A percentile compares a stretch with the other conserved stretches of the same genome.
phyloP scores from a whole-genome alignment of 2,329 filamentous ascomycete genomes.

The Fusarium sulawesiense region DNA sequence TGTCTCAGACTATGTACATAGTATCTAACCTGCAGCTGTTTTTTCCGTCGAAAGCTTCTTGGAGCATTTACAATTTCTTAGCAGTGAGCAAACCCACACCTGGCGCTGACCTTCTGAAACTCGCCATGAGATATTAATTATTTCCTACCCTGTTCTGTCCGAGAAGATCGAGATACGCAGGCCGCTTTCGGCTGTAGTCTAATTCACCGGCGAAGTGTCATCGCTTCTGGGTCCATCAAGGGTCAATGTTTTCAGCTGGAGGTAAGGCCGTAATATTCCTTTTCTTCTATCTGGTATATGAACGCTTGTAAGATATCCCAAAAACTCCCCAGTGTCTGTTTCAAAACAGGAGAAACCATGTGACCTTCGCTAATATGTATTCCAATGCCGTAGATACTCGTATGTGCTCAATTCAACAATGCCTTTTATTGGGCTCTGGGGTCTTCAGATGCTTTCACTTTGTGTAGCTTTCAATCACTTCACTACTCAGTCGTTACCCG shows the following conservation, averaged over 20 bases:
- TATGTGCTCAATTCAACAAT: slow-evolving; percentile 21
- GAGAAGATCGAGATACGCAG: slow-evolving; percentile 9
- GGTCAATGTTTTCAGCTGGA: not conserved
- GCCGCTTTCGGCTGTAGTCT: not conserved
- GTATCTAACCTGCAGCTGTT: no score
- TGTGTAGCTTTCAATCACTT: not conserved
- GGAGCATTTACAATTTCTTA: not conserved
- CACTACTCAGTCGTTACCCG: slow-evolving; percentile 35
- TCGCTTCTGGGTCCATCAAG: slow-evolving; percentile 12
- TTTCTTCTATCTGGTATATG: slow-evolving; percentile 23
- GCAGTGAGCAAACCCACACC: slow-evolving; percentile 2
- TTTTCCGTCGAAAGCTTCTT: not conserved
- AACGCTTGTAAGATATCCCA: slow-evolving; percentile 3
- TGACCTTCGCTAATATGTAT: slow-evolving; percentile 27
- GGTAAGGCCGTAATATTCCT: slow-evolving; percentile 9
- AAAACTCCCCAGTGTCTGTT: slow-evolving; percentile 5
- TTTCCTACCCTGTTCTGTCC: not conserved
- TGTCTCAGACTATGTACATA: no score
- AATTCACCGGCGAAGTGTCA: slow-evolving; percentile 21
- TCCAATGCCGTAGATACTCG: slow-evolving; percentile 27
- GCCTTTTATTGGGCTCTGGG: not conserved
- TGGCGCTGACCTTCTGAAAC: slow-evolving; percentile 13
- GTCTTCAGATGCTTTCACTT: not conserved
- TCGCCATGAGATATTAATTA: slow-evolving; percentile 15
- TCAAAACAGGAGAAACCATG: not conserved